Conservation (phyloP, 192 early-diverging fungal genomes). For the Coemansia sp. region DNA sequence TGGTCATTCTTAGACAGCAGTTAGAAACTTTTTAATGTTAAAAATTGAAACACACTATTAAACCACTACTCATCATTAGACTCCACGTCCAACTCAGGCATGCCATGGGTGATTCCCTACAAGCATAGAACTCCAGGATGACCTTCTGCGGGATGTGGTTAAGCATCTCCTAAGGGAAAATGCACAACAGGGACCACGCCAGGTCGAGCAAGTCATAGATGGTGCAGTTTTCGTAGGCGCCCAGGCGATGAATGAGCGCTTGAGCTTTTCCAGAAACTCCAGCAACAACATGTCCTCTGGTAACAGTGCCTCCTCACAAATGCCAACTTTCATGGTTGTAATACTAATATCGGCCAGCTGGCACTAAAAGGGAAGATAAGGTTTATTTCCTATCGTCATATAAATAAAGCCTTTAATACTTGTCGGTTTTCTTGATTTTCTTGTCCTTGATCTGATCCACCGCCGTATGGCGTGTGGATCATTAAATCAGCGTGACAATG, state of each 20-base stretch:
- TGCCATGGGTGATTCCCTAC: conserved; percentile 37
- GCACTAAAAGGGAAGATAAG: too few relatives aligned
- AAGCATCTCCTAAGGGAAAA: conserved; percentile 99
- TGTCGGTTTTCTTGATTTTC: too few relatives aligned
- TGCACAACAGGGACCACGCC: conserved; percentile 97
- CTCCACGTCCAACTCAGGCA: conserved; percentile 25
- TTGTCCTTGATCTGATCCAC: too few relatives aligned
- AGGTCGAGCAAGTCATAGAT: conserved; percentile 96
- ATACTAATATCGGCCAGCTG: too few relatives aligned
- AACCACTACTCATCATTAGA: conserved; percentile 19
- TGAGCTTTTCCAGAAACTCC: conserved; percentile 99
- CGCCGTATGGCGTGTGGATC: too few relatives aligned
- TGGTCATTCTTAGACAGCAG: neutral
- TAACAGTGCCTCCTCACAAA: conserved; percentile 98
- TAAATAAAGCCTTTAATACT: too few relatives aligned
- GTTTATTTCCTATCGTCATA: too few relatives aligned
- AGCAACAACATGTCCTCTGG: conserved; percentile 96
- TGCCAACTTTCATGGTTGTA: conserved; percentile 99
- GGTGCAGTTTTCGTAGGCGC: conserved; percentile 92
- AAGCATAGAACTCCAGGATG: conserved; percentile 91
- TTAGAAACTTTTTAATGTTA: neutral
- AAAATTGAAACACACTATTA: neutral
- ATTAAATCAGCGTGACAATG: too few relatives aligned
- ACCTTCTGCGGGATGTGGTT: conserved; percentile 98
- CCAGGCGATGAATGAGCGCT: conserved; percentile 97